Evolutionary conservation across 306 rosid species (phyloP), one percentile per base, ranked within the genome.

Genomic region (Canavalia gladiata): DNA sequence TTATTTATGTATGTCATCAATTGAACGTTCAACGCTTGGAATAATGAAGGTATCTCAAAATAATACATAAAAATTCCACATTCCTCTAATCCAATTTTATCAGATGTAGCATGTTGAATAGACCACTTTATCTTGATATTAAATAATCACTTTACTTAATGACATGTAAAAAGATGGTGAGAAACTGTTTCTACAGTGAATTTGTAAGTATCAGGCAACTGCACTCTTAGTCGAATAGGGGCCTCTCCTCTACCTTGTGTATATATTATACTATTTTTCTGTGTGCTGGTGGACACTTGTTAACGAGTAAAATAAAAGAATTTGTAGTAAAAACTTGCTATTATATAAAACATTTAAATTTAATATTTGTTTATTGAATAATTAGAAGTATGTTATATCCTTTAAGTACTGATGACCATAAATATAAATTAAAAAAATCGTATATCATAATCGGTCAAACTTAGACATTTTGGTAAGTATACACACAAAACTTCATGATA

Each of bases 41-140:
- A 37, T 8, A 39, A 3, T 59, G 66, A 10, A 31, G 13, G 13
- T 8, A 60, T 33, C 39, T 8, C 35, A 66, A 43, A 43, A 42
- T 68, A 25, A 43, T 43, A 49, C 52, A 2, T 1, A 13, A 43
- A 66, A 42, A 41, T 49, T 8, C 54, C 41, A 28, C 4, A 30
- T 28, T 10, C n/a, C 43, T 1, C 7, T 43, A 3, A 1, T 25
- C 35, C 29, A 35, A 68, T 8, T 42, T 42, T 13, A 41, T 65
- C 31, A 25, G 18, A 67, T 43, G 72, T 25, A 67, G 7, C 71
- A 65, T 41, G 34, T 42, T 66, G 72, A 66, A 41, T 41, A 8
- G 13, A 42, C 72, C 41, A 66, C 52, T 65, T 66, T 41, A 65
- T 42, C 7, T 42, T 18, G 7, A 68, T 4, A 68, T 42, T 68